Evolutionary conservation across 495 filamentous ascomycete species (phyloP), one percentile per base, ranked within the genome.

Genomic region (Hyaloscypha variabilis): DNA sequence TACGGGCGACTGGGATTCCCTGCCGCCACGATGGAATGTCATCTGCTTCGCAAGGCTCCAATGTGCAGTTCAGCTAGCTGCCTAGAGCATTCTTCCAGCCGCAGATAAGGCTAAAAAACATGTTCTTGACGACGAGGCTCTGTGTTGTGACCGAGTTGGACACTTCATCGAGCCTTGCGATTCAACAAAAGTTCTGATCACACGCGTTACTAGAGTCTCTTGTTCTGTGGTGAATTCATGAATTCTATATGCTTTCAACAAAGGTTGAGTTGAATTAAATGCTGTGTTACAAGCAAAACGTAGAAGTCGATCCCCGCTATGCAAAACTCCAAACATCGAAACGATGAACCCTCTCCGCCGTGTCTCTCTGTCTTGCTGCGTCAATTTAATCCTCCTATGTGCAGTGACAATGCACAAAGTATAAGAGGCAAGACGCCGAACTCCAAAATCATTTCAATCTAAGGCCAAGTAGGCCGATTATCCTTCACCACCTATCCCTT

Each of bases 401-500:
- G 31, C 31, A 23, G 13, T 31, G 21, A 3, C 3, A 25, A 17
- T 46, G 57, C 30, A 46, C 57, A 39, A 17, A 59, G 26, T 28
- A 46, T 34, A 34, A 34, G 30, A 34, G 8, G 21, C 30, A 25
- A 30, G 39, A 59, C 34, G 57, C 57, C 57, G 26, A 28, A 46
- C 57, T 59, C 31, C 57, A 28, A 39, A 21, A 11, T 10, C 21
- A 21, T 59, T 59, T 23, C 30, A 30, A n/a, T 25, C 34, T 46
- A 8, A 46, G 30, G n/a, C 24, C 26, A 58, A 46, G 30, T 23
- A 6, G 29, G 17, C 29, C 21, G 10, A 36, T 39, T n/a, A 21
- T 59, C 34, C 34, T 59, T 59, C 55, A 65, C 42, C 57, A 65
- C 25, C 63, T 52, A 24, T 29, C n/a, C 6, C 31, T 30, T 36